Evolutionary conservation across 139 green algal genomes (phyloP).

Genomic region (Chlamydomonas incerta): DNA sequence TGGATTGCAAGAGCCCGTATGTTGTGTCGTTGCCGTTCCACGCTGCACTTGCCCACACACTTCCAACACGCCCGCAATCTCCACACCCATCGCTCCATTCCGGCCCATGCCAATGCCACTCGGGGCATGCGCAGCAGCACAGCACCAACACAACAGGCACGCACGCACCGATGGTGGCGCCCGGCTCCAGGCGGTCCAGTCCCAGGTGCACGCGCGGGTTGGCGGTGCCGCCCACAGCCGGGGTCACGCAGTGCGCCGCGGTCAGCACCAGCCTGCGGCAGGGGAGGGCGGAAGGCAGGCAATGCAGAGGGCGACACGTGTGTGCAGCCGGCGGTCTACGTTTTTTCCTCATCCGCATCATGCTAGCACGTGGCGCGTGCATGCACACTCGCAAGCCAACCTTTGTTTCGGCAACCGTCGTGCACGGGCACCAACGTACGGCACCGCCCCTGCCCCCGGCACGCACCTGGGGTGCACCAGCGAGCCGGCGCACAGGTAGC

Average conservation of each 20-base stretch:
- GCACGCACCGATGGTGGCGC: not conserved
- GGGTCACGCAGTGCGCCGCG: conserved; percentile 33
- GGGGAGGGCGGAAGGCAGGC: not conserved
- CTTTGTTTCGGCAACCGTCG: too few species aligned
- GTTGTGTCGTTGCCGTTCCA: too few species aligned
- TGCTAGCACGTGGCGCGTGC: not conserved
- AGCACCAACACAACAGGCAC: too few species aligned
- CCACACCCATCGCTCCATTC: too few species aligned
- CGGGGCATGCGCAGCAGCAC: too few species aligned
- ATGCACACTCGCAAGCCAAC: too few species aligned
- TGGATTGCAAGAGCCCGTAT: too few species aligned
- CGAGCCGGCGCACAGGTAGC: conserved; percentile 34
- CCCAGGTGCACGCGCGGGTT: conserved; percentile 25
- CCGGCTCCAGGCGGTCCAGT: not conserved
- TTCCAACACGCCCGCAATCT: too few species aligned
- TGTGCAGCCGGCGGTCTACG: not conserved
- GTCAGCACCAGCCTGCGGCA: conserved; percentile 18
- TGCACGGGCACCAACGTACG: too few species aligned
- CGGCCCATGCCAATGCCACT: too few species aligned
- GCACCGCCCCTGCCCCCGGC: too few species aligned
- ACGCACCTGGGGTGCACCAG: conserved; percentile 34
- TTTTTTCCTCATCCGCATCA: not conserved
- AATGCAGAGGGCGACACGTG: not conserved
- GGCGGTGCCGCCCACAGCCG: conserved; percentile 17
- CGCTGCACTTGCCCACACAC: too few species aligned